Conservation (phyloP, 768 basidiomycete species). For the Pisolithus marmoratus region DNA sequence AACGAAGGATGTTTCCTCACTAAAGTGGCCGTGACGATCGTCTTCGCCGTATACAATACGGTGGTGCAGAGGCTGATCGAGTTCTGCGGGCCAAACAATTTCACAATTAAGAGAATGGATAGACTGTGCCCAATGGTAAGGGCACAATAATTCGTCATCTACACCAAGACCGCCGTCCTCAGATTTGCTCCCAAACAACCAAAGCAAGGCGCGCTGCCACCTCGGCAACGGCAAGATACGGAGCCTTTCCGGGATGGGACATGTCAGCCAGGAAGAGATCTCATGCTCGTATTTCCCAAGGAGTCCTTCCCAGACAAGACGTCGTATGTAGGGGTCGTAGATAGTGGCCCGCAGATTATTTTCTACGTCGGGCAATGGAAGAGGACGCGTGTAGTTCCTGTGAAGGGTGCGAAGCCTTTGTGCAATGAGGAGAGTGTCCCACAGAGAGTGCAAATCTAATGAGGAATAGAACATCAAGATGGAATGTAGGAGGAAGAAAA, state of each 20-base stretch:
- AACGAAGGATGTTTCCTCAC: background rate
- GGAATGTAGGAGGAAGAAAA: background rate
- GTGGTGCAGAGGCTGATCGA: constrained; percentile 47
- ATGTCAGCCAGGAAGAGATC: constrained; percentile 58
- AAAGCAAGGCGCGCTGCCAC: constrained; percentile 22
- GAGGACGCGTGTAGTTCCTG: constrained; percentile 68
- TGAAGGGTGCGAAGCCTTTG: constrained; percentile 72
- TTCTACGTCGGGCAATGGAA: constrained; percentile 67
- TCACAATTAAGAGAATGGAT: constrained; percentile 79
- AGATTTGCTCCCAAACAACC: constrained; percentile 9
- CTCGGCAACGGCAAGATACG: constrained; percentile 9
- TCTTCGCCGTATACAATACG: constrained; percentile 14
- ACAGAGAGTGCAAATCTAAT: constrained; percentile 77
- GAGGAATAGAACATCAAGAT: background rate
- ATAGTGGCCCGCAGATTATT: constrained; percentile 65
- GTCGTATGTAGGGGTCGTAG: constrained; percentile 84
- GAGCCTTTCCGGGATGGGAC: constrained; percentile 37
- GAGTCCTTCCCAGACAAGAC: constrained; percentile 81
- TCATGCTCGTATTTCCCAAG: constrained; percentile 61
- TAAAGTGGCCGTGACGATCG: constrained; percentile 1
- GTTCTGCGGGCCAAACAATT: constrained; percentile 69
- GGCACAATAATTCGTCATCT: constrained; percentile 64
- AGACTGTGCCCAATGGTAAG: constrained; percentile 71
- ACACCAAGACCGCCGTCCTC: constrained; percentile 26
- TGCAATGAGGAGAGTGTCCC: constrained; percentile 81